Conservation (phyloP, 768 basidiomycete genomes). For the Lepiota subincarnata region DNA sequence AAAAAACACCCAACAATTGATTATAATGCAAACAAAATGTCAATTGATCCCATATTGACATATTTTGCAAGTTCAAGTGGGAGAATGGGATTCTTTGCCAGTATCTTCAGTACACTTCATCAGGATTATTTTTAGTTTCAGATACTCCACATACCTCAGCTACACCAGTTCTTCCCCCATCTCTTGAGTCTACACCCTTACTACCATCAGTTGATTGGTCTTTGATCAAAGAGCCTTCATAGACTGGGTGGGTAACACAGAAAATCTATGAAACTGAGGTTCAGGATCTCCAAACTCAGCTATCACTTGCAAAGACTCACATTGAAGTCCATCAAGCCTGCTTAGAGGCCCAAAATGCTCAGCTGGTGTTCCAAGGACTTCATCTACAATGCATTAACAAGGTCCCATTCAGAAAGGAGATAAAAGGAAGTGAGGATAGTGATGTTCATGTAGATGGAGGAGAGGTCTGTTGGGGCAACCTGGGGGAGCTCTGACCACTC, state of each 20-base stretch:
- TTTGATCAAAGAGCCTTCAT: neutral
- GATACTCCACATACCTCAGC: slow-evolving; percentile 9
- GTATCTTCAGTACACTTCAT: slow-evolving; percentile 19
- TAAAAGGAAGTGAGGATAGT: slow-evolving; percentile 8
- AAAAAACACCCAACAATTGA: slow-evolving; percentile 1
- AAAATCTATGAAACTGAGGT: slow-evolving; percentile 2
- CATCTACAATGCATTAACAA: slow-evolving; percentile 13
- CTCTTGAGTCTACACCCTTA: slow-evolving; percentile 8
- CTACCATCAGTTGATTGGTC: slow-evolving; percentile 6
- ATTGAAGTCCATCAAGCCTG: slow-evolving; percentile 7
- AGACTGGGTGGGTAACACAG: neutral
- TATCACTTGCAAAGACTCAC: slow-evolving; percentile 9
- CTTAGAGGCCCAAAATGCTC: slow-evolving; percentile 16
- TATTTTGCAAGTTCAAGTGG: slow-evolving; percentile 1
- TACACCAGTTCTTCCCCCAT: slow-evolving; percentile 4
- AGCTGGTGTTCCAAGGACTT: slow-evolving; percentile 17
- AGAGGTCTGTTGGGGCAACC: too few species aligned
- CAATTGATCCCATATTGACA: neutral
- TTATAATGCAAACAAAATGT: slow-evolving; percentile 11
- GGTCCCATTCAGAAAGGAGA: slow-evolving; percentile 17
- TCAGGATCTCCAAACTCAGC: slow-evolving; percentile 2
- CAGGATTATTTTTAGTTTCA: slow-evolving; percentile 20
- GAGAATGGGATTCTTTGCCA: slow-evolving; percentile 7
- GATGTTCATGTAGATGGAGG: slow-evolving; percentile 9
- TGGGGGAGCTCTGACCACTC: too few species aligned